phyloP scores from a whole-genome alignment of 2,329 filamentous ascomycete genomes.

The Aspergillus cejpii region DNA sequence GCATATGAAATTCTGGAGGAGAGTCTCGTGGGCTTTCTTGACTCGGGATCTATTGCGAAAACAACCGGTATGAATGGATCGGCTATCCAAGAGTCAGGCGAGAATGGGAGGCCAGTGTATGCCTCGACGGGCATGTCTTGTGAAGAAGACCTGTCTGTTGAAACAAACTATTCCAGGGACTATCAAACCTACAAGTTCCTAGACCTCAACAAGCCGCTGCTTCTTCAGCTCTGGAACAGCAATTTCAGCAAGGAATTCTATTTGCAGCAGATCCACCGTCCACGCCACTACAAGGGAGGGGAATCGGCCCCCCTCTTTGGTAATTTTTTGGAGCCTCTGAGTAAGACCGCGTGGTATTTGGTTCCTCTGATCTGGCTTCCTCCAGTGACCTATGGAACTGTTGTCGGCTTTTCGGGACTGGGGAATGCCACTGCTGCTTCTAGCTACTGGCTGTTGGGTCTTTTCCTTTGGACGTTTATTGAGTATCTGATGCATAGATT shows the following conservation, averaged over 20 bases:
- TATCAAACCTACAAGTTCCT: constrained; percentile 92
- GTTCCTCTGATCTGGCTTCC: constrained; percentile 81
- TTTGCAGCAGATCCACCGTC: constrained; percentile 89
- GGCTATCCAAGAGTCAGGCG: constrained; percentile 24
- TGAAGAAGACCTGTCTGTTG: constrained; percentile 76
- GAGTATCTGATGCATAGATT: constrained; percentile 87
- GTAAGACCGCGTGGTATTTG: constrained; percentile 90
- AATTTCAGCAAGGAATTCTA: constrained; percentile 96
- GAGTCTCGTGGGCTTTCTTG: constrained; percentile 72
- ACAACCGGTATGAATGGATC: constrained; percentile 29
- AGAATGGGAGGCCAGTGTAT: constrained; percentile 34
- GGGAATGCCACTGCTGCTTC: constrained; percentile 44
- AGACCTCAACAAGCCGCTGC: constrained; percentile 74
- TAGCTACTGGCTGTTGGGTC: constrained; percentile 62
- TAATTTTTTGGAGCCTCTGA: constrained; percentile 97
- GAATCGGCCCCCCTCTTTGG: constrained; percentile 90
- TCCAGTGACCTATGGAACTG: constrained; percentile 65
- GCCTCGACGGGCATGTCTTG: constrained; percentile 75
- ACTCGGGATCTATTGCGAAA: constrained; percentile 52
- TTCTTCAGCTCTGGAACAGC: constrained; percentile 81
- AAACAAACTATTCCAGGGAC: constrained; percentile 69
- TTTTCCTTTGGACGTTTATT: constrained; percentile 78
- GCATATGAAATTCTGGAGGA: constrained; percentile 97
- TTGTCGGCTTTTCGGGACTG: constrained; percentile 58
- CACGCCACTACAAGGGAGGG: constrained; percentile 90